phyloP scores from a whole-genome alignment of 305 asterid species.

The Fraxinus latifolia region DNA sequence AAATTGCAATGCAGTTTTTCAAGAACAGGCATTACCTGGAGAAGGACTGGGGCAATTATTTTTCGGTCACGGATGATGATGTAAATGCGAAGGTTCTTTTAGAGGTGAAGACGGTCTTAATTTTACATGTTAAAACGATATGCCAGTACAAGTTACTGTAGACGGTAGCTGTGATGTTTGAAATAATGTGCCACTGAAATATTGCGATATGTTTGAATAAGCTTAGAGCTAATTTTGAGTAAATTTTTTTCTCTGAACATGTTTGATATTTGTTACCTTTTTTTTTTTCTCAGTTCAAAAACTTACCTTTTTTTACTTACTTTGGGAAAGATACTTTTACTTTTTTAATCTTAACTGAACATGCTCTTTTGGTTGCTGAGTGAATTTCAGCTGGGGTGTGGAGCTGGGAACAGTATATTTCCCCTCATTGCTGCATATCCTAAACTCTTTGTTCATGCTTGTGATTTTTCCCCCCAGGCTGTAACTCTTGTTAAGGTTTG shows the following conservation, averaged over 20 bases:
- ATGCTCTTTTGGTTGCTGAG: neutral
- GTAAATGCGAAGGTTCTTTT: slow-evolving; percentile 53
- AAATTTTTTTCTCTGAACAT: neutral
- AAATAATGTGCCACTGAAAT: neutral
- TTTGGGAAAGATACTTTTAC: neutral
- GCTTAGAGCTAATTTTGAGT: neutral
- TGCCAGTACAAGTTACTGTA: neutral
- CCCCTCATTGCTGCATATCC: slow-evolving; percentile 74
- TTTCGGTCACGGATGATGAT: slow-evolving; percentile 35
- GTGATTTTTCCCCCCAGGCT: slow-evolving; percentile 74
- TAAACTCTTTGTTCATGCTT: slow-evolving; percentile 62
- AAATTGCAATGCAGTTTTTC: slow-evolving; percentile 49
- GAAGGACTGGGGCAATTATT: slow-evolving; percentile 74
- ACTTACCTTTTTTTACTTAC: neutral
- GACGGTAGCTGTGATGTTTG: neutral
- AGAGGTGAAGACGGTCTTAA: slow-evolving; percentile 44
- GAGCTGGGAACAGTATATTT: slow-evolving; percentile 74
- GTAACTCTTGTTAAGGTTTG: slow-evolving; percentile 67
- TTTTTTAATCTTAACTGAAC: neutral
- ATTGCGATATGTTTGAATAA: neutral
- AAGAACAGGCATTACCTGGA: slow-evolving; percentile 78
- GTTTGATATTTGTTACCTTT: neutral
- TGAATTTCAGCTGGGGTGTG: slow-evolving; percentile 62
- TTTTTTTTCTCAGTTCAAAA: neutral
- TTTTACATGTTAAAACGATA: neutral